Evolutionary conservation across 768 basidiomycete genomes (phyloP).

Genomic region (Antrodiella citrinella): DNA sequence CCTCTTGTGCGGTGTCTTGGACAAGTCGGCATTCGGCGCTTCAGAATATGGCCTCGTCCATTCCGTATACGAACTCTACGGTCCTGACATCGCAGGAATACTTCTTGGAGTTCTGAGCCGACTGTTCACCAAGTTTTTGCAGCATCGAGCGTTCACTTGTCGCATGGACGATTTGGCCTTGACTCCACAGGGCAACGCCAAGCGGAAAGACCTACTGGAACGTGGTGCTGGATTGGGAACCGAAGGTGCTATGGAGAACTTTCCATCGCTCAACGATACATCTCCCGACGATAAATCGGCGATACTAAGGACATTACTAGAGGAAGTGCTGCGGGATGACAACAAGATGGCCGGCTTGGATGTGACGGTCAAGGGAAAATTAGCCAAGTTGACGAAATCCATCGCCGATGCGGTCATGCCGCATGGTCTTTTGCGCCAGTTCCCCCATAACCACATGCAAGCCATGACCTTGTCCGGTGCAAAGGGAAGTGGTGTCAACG

Average conservation of each 20-base stretch:
- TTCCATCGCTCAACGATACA: conserved; percentile 59
- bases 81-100: conserved; percentile 79
- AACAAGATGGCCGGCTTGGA: conserved; percentile 97
- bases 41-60: conserved; percentile 95
- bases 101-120: conserved; percentile 90
- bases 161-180: conserved; percentile 97
- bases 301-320: conserved; percentile 61
- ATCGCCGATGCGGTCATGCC: conserved; percentile 88
- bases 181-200: conserved; percentile 70
- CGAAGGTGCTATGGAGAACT: conserved; percentile 84
- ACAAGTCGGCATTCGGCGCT: conserved; percentile 97
- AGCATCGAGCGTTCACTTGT: conserved; percentile 95
- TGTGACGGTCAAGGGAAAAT: conserved; percentile 79
- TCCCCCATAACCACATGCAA: conserved; percentile 99
- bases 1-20: conserved; percentile 86
- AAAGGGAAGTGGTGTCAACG: conserved; percentile 96
- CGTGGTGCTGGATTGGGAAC: conserved; percentile 69
- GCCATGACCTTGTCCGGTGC: conserved; percentile 97
- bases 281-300: conserved; percentile 45
- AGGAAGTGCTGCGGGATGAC: conserved; percentile 92
- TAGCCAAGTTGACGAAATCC: conserved; percentile 80
- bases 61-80: conserved; percentile 94
- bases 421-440: conserved; percentile 78
- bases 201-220: conserved; percentile 59
- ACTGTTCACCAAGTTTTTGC: conserved; percentile 93